Evolutionary conservation across 2,329 filamentous ascomycete species (phyloP), one percentile per base, ranked within the genome.

Genomic region (Lithohypha guttulata): DNA sequence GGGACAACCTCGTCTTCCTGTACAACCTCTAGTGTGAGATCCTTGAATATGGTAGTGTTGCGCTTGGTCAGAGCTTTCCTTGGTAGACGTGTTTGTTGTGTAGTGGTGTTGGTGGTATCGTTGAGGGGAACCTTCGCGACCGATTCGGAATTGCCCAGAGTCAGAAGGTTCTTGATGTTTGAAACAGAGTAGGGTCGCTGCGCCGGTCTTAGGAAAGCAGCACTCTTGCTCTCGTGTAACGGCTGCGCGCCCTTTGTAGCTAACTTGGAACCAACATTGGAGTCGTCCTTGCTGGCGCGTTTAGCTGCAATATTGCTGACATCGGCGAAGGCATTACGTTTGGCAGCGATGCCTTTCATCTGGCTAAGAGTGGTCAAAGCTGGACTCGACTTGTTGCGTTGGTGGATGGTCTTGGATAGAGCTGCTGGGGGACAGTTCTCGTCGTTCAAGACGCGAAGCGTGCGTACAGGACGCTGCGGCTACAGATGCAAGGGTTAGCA

Each of bases 261-360:
- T 23, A 46, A 42, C 55, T 73, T 75, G 42, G 60, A 63, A 19
- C 56, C 50, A 18, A 74, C 54, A 37, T 63, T 64, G 25, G 65
- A 66, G 51, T 81, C 77, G 57, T 81, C 77, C 51, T 74, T 72
- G 35, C 56, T 60, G 3, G 54, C 50, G 13, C 58, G 56, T 21
- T 58, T 43, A 21, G 53, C 45, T 45, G 62, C 63, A 27, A 68
- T 77, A 55, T 87, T 89, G 67, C 82, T 91, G 45, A 91, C 73
- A 57, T 93, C 86, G 34, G 75, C 82, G 60, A 93, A 86, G 9
- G 77, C 84, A 46, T 79, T 77, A 50, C 86, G 78, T 65, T 87
- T 91, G n/a, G n/a, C n/a, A 40, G 78, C 69, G 42, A 74, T 69
- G 39, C 70, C 70, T 59, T 79, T 84, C 48, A 79, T 61, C 26